Percentiles rank a stretch among this genome's conserved stretches.
These are phyloP conservation scores for Phoenix roebelenii DNA, from an alignment of 176 grass and related monocot species.

Conservation along the genomic window DNA sequence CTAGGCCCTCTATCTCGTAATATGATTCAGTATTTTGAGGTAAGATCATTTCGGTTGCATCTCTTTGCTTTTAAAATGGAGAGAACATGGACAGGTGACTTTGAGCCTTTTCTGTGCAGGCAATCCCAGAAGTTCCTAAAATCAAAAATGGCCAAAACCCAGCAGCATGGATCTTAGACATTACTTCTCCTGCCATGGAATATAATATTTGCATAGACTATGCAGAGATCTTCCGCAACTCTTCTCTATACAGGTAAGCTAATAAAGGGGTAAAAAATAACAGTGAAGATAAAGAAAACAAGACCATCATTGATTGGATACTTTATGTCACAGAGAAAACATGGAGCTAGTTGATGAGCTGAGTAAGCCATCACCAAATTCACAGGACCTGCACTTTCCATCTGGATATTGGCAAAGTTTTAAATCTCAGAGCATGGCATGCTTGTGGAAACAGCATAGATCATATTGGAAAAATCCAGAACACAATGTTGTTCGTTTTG, in stretches of 20 bases:
- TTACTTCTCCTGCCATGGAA: conserved; percentile 69
- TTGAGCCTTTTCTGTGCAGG: conserved; percentile 22
- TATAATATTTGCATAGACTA: conserved; percentile 55
- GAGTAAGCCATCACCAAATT: conserved; percentile 31
- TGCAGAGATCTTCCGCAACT: conserved; percentile 55
- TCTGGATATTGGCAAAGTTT: conserved; percentile 52
- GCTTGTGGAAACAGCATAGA: conserved; percentile 81
- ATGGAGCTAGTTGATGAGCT: conserved; percentile 58
- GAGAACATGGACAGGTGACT: conserved; percentile 18
- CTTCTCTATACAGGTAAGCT: conserved; percentile 55
- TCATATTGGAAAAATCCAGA: conserved; percentile 98
- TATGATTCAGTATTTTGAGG: conserved; percentile 92
- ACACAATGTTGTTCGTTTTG: conserved; percentile 68
- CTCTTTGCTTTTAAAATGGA: not conserved
- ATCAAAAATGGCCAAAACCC: conserved; percentile 72
- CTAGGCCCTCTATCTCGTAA: conserved; percentile 61
- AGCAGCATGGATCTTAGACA: conserved; percentile 73
- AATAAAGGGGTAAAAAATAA: not conserved
- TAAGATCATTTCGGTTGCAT: conserved; percentile 29
- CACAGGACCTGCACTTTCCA: conserved; percentile 53
- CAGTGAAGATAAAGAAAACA: no score
- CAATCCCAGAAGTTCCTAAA: conserved; percentile 71
- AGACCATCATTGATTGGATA: no score
- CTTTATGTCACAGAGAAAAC: conserved; percentile 41
- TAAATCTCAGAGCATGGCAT: conserved; percentile 50